A percentile compares a stretch with the other conserved stretches of the same genome.
These are phyloP conservation scores for Scutellaria baicalensis DNA, from an alignment of 257 asterid species.

Conservation along the genomic window DNA sequence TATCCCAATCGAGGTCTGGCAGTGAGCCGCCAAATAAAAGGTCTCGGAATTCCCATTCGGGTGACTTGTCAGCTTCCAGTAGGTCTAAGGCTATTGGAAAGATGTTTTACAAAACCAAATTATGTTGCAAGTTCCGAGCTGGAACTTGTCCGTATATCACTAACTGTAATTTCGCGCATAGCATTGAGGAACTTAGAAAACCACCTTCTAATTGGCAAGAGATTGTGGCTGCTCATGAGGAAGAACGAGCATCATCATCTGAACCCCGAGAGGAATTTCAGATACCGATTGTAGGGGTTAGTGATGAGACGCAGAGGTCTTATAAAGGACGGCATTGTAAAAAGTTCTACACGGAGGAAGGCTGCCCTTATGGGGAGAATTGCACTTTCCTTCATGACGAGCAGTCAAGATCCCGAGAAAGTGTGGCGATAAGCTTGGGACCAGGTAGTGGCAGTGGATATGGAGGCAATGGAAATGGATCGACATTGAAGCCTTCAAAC, in stretches of 20 bases:
- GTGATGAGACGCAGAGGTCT: conserved; percentile 64
- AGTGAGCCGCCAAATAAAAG: conserved; percentile 54
- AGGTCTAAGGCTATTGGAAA: conserved; percentile 67
- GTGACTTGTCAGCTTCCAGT: conserved; percentile 31
- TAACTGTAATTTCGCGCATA: conserved; percentile 70
- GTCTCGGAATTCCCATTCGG: conserved; percentile 41
- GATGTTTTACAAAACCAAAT: conserved; percentile 67
- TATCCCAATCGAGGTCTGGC: conserved; percentile 35
- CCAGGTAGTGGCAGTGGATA: conserved; percentile 37
- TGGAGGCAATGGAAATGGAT: conserved; percentile 26
- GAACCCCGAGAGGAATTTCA: conserved; percentile 66
- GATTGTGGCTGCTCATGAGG: conserved; percentile 66
- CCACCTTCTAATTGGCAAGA: conserved; percentile 90
- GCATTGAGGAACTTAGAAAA: conserved; percentile 51
- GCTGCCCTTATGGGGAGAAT: conserved; percentile 81
- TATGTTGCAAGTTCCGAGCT: conserved; percentile 70
- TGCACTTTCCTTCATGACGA: conserved; percentile 80
- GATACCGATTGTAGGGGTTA: conserved; percentile 61
- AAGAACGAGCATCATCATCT: conserved; percentile 28
- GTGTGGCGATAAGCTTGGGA: conserved; percentile 71
- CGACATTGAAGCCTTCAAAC: conserved; percentile 61
- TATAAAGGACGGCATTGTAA: conserved; percentile 74
- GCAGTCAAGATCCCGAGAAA: conserved; percentile 64
- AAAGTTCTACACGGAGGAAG: conserved; percentile 74
- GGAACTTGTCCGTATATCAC: conserved; percentile 73